Evolutionary conservation across 164 flowering plant species (phyloP).

Genomic region (Vitis riparia): DNA sequence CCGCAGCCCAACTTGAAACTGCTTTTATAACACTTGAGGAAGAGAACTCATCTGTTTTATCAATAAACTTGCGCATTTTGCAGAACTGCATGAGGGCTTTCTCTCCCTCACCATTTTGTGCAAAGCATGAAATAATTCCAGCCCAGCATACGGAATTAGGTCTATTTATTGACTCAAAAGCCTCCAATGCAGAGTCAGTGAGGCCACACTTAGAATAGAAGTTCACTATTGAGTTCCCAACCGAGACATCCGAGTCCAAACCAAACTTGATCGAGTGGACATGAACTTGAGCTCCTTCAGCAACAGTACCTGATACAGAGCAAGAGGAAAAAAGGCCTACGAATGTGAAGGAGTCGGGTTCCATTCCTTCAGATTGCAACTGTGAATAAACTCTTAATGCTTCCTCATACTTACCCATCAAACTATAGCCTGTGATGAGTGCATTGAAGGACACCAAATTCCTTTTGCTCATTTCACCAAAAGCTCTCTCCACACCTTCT

Average conservation of each 20-base stretch:
- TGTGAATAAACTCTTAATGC: conserved; percentile 13
- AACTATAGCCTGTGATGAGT: conserved; percentile 28
- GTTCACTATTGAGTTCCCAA: conserved; percentile 28
- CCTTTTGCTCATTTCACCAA: conserved; percentile 14
- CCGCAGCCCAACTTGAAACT: conserved; percentile 6
- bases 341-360: conserved; percentile 26
- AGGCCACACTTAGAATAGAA: conserved; percentile 30
- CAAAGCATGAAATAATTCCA: conserved; percentile 29
- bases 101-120: conserved; percentile 22
- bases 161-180: conserved; percentile 19
- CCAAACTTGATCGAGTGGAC: conserved; percentile 19
- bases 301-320: conserved; percentile 10
- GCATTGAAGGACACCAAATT: conserved; percentile 31
- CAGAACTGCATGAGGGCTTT: conserved; percentile 23
- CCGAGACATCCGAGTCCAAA: conserved; percentile 16
- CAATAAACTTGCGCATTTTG: conserved; percentile 17
- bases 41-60: conserved; percentile 26
- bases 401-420: conserved; percentile 17
- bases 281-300: conserved; percentile 33
- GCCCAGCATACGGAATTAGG: conserved; percentile 28
- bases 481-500: conserved; percentile 24
- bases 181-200: conserved; percentile 19
- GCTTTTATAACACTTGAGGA: conserved; percentile 29
- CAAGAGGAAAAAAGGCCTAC: conserved; percentile 24
- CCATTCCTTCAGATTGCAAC: conserved; percentile 11